Base-by-base conservation (phyloP, 208 protist genomes). In the Borovskyia barvae region DNA sequence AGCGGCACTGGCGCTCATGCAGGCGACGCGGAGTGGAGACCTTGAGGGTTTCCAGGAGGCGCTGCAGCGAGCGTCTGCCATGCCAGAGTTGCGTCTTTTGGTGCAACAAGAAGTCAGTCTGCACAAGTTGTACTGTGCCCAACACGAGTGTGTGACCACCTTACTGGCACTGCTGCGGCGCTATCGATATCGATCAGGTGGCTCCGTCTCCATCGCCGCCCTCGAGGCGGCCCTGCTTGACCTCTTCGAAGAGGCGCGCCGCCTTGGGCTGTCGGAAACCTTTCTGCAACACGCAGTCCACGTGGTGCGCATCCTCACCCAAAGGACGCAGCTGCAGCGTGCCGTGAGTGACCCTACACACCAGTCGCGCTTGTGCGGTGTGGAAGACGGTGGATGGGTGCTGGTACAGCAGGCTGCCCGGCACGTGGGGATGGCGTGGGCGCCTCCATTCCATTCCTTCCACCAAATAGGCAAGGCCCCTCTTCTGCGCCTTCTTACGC, bases 301-400 rank as follows among this genome's bases (percentile, higher is more conserved):
- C 24, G 45, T 65, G 26, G 43, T 74, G 36, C 50, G 61, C 5
- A 40, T 61, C 29, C 26, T 61, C 15, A 56, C 52, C 43, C 56
- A 70, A 43, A 56, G 58, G 3, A 51, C 63, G 41, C 71, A 72
- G 50, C 7, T 66, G 45, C 40, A 65, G 48, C 58, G 58, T 11
- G 3, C 49, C 12, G 48, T 55, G 5, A 40, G 58, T 40, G 48
- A 54, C 20, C 46, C 47, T 11, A 28, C 58, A n/a, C 45, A 49
- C 33, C 47, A 39, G 35, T 30, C 6, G 26, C 22, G 43, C 9
- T 25, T 62, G 4, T 50, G 33, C 8, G 7, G 8, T 30, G 43
- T 52, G 56, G 22, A 5, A 9, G 46, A 46, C 9, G 45, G 56
- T 6, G 56, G 46, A 2, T 51, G 45, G 45, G 35, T 54, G 42